Evolutionary conservation across 805 yeast species (phyloP).

Genomic region (Pichia ethanolica): DNA sequence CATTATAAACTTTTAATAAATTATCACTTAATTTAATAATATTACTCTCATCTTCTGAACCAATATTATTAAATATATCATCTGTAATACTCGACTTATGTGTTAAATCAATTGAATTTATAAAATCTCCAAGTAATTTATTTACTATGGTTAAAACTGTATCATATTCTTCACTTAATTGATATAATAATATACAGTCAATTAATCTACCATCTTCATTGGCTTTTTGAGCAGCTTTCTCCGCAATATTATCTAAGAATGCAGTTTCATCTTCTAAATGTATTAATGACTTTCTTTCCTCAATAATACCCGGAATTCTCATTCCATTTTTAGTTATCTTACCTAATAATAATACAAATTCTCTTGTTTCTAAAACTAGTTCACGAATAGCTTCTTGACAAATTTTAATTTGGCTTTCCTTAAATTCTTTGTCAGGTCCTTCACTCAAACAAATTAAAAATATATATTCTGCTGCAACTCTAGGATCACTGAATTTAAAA

Average conservation of each 20-base stretch:
- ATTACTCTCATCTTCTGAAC: constrained; percentile 36
- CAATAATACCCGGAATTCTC: constrained; percentile 77
- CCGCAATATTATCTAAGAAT: constrained; percentile 66
- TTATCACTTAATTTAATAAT: constrained; percentile 41
- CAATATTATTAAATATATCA: constrained; percentile 15
- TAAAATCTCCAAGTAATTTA: constrained; percentile 67
- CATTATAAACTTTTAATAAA: constrained; percentile 38
- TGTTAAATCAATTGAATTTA: constrained; percentile 54
- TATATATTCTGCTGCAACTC: constrained; percentile 86
- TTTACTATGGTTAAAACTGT: constrained; percentile 71
- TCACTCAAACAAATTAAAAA: constrained; percentile 56
- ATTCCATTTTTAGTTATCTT: constrained; percentile 70
- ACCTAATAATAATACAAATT: constrained; percentile 77
- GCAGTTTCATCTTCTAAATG: constrained; percentile 49
- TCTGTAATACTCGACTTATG: constrained; percentile 13
- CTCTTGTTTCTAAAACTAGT: constrained; percentile 78
- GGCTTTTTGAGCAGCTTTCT: constrained; percentile 77
- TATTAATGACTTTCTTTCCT: constrained; percentile 62
- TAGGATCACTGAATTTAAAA: constrained; percentile 80
- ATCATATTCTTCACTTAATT: constrained; percentile 80
- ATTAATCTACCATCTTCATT: constrained; percentile 85
- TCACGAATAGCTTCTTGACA: constrained; percentile 79
- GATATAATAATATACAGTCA: constrained; percentile 81
- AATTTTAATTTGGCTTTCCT: constrained; percentile 38
- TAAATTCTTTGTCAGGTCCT: constrained; percentile 13